These are phyloP conservation scores for Erythrobasidium hasegawianum DNA, from an alignment of 1,284 basidiomycete species.

Conservation along the genomic window DNA sequence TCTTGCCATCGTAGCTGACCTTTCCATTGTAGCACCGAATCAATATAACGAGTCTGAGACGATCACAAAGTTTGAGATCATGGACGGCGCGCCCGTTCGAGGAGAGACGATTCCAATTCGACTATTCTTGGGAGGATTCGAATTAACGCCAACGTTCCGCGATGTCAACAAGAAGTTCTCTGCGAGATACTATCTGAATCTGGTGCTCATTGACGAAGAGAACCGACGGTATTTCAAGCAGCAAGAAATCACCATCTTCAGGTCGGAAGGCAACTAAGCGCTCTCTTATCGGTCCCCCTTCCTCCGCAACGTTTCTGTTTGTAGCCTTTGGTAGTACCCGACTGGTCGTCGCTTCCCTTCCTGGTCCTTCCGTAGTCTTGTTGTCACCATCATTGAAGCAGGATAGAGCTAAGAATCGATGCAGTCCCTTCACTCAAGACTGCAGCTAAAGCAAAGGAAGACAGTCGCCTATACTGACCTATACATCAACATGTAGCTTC, in stretches of 20 bases:
- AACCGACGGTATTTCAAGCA: conserved; percentile 88
- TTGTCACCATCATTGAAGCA: too few species aligned
- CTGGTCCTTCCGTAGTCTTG: too few species aligned
- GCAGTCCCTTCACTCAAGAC: too few species aligned
- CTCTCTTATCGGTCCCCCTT: too few species aligned
- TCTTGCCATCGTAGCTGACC: conserved; percentile 19
- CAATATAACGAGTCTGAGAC: conserved; percentile 99
- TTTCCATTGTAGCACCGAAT: conserved; percentile 60
- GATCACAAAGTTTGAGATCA: conserved; percentile 99
- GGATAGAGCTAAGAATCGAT: too few species aligned
- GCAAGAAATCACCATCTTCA: conserved; percentile 46
- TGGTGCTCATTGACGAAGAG: conserved; percentile 93
- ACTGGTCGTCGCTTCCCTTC: too few species aligned
- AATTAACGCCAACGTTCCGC: conserved; percentile 95
- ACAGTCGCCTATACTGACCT: too few species aligned
- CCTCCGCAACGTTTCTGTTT: too few species aligned
- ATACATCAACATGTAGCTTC: too few species aligned
- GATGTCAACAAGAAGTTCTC: conserved; percentile 99
- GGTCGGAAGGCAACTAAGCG: conserved; percentile 26
- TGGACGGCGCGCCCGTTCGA: conserved; percentile 95
- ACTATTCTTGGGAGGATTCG: conserved; percentile 95
- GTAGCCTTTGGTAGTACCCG: too few species aligned
- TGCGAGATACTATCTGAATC: conserved; percentile 90
- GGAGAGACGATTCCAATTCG: conserved; percentile 98
- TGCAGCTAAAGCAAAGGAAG: too few species aligned